Conservation (phyloP, 169 alveolate genomes). For the Cyclospora cayetanensis region DNA sequence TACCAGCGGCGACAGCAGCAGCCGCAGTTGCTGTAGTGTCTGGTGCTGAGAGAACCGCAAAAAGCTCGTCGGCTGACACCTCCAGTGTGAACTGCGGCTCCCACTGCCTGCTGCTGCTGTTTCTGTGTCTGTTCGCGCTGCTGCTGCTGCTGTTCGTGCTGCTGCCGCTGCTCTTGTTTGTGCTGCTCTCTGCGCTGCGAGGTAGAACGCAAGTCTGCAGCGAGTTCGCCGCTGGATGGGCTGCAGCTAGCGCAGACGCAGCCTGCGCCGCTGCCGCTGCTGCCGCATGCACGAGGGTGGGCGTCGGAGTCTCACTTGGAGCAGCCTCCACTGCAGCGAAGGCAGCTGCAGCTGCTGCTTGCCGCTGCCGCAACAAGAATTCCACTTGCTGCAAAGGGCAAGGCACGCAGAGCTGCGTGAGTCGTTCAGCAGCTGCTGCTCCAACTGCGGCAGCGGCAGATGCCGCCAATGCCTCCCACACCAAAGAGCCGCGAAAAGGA, state of each 20-base stretch:
- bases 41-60: background rate
- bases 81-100: background rate
- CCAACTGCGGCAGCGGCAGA: background rate
- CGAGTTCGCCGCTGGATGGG: too few relatives aligned
- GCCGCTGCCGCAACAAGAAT: constrained; percentile 10
- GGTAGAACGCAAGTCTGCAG: too few relatives aligned
- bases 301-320: background rate
- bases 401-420: background rate
- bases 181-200: too few relatives aligned
- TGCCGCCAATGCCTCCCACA: background rate
- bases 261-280: too few relatives aligned
- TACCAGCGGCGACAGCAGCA: constrained; percentile 4
- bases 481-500: background rate
- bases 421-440: background rate
- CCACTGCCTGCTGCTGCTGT: constrained; percentile 30
- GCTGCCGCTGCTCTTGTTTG: constrained; percentile 12
- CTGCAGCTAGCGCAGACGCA: background rate
- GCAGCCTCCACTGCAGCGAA: background rate
- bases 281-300: too few relatives aligned
- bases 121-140: background rate
- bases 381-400: background rate
- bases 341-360: constrained; percentile 2
- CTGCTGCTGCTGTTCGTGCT: background rate
- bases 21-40: constrained; percentile 16
- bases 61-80: background rate